These are phyloP conservation scores for Suillus tomentosus DNA, from an alignment of 768 basidiomycete species.

Conservation along the genomic window DNA sequence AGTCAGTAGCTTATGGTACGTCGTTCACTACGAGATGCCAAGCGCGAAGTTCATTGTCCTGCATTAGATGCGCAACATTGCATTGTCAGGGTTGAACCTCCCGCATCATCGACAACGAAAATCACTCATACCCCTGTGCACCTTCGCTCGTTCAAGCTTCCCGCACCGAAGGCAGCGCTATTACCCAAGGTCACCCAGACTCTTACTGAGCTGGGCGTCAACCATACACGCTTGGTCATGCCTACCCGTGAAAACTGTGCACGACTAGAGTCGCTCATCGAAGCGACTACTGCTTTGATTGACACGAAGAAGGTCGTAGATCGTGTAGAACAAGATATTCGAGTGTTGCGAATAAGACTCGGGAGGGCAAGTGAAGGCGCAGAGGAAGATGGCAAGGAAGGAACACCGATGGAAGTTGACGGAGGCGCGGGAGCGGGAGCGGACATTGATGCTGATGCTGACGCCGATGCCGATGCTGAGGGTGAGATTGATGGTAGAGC, in stretches of 20 bases:
- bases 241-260: conserved; percentile 83
- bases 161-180: conserved; percentile 72
- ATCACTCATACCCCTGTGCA: conserved; percentile 76
- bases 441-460: not conserved
- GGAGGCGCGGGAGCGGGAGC: conserved; percentile 29
- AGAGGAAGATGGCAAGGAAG: conserved; percentile 40
- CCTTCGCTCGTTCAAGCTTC: conserved; percentile 86
- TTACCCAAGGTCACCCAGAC: conserved; percentile 77
- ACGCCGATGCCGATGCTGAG: conserved; percentile 19
- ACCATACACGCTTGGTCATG: conserved; percentile 83
- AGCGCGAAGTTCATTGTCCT: conserved; percentile 19
- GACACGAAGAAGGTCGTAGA: conserved; percentile 90
- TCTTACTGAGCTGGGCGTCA: conserved; percentile 75
- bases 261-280: conserved; percentile 72
- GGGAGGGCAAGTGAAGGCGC: conserved; percentile 49
- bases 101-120: conserved; percentile 57
- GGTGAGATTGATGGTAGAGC: conserved; percentile 57
- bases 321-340: conserved; percentile 82
- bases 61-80: conserved; percentile 66
- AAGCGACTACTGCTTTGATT: conserved; percentile 71
- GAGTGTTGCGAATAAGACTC: conserved; percentile 64
- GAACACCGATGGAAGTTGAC: conserved; percentile 54
- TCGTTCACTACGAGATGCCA: not conserved
- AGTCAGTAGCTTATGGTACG: conserved; percentile 63
- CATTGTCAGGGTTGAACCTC: conserved; percentile 67